These are phyloP conservation scores for Torulaspora globosa DNA, from an alignment of 1,139 yeast species.

Conservation along the genomic window DNA sequence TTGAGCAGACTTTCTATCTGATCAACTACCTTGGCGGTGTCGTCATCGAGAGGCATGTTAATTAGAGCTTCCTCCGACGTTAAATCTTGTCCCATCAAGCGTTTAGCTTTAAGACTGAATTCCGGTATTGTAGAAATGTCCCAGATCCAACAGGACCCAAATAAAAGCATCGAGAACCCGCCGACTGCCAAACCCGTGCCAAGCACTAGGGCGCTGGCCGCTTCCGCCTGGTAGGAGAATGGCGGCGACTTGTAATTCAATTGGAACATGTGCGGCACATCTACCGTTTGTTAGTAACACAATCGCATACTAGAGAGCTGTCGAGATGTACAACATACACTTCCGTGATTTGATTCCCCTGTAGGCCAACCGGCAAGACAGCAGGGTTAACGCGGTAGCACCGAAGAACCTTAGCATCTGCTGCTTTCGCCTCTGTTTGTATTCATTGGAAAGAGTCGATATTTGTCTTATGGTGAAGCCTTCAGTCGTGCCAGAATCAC, in stretches of 20 bases:
- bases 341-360: constrained; percentile 69
- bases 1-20: constrained; percentile 20
- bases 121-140: constrained; percentile 68
- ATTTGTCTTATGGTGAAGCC: constrained; percentile 15
- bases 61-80: constrained; percentile 46
- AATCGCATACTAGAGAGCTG: background rate
- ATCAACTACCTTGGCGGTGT: constrained; percentile 40
- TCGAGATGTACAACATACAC: constrained; percentile 41
- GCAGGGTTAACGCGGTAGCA: constrained; percentile 66
- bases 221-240: constrained; percentile 77
- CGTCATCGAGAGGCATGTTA: constrained; percentile 62
- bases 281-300: constrained; percentile 30
- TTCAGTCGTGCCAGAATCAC: background rate
- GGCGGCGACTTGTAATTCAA: constrained; percentile 85
- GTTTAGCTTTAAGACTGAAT: constrained; percentile 67
- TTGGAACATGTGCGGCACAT: constrained; percentile 71
- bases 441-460: constrained; percentile 24
- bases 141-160: constrained; percentile 76
- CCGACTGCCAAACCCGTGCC: constrained; percentile 74
- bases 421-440: constrained; percentile 54
- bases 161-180: constrained; percentile 64
- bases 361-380: constrained; percentile 70
- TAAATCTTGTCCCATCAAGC: constrained; percentile 58
- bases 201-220: constrained; percentile 78
- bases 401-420: constrained; percentile 73